A percentile compares a stretch with the other conserved stretches of the same genome.
Conservation (phyloP, 2,329 filamentous ascomycete genomes). For the Curvularia eragrostidis region DNA sequence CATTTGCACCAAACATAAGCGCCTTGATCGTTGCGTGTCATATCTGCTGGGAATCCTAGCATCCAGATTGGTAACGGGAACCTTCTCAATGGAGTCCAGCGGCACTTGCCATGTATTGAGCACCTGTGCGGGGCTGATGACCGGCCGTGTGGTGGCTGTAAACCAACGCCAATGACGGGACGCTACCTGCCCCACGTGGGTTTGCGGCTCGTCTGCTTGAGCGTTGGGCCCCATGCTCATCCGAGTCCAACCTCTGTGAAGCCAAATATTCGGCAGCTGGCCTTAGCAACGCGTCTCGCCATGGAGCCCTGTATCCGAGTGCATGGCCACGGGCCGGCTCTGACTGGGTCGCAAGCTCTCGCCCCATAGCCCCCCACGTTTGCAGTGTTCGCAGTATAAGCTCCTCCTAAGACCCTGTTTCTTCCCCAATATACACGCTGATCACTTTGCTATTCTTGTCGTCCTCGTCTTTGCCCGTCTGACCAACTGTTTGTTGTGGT, state of each 20-base stretch:
- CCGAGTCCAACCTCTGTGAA: conserved; percentile 21
- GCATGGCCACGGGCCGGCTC: conserved; percentile 32
- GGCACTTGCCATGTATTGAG: conserved; percentile 18
- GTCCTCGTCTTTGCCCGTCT: not conserved
- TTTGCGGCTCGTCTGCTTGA: conserved; percentile 23
- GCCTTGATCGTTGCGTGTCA: conserved; percentile 24
- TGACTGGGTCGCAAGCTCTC: conserved; percentile 17
- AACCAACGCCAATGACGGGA: conserved; percentile 31
- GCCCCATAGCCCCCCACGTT: conserved; percentile 33
- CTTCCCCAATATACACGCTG: conserved; percentile 6
- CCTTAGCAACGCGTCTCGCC: conserved; percentile 17
- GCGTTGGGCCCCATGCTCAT: conserved; percentile 14
- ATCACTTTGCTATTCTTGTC: not conserved
- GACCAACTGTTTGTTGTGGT: conserved; percentile 2
- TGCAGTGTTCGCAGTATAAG: conserved; percentile 26
- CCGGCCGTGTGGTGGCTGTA: conserved; percentile 7
- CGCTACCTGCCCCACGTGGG: conserved; percentile 33
- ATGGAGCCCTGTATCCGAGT: conserved; percentile 27
- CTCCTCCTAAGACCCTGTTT: conserved; percentile 24
- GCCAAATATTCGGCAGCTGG: conserved; percentile 22
- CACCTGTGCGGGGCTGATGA: conserved; percentile 18
- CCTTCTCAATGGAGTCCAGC: conserved; percentile 3
- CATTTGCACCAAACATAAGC: conserved; percentile 15
- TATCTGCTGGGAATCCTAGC: conserved; percentile 18
- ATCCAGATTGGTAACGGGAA: conserved; percentile 6